Evolutionary conservation across 2,329 filamentous ascomycete genomes (phyloP).

Genomic region (Aspergillus awamori): DNA sequence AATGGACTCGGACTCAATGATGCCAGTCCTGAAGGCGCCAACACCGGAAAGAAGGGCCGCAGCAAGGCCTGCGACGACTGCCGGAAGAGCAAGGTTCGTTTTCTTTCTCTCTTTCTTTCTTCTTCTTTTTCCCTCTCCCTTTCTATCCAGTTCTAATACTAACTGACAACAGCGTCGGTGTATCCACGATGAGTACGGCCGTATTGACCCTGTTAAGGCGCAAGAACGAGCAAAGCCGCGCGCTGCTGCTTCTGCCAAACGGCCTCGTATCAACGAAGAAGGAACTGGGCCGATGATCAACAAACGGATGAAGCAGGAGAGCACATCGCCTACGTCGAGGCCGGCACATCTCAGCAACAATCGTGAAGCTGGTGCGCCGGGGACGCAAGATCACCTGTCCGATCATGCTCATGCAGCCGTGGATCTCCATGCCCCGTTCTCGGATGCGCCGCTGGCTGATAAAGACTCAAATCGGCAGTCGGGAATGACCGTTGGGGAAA

Average conservation of each 20-base stretch:
- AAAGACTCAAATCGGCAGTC: constrained; percentile 17
- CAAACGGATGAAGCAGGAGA: constrained; percentile 42
- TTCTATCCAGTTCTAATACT: neutral
- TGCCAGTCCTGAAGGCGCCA: constrained; percentile 36
- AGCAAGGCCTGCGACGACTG: constrained; percentile 69
- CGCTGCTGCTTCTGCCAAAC: constrained; percentile 59
- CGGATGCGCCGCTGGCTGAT: constrained; percentile 8
- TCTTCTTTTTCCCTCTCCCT: constrained; percentile 38
- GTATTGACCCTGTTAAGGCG: constrained; percentile 65
- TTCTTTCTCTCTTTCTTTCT: neutral
- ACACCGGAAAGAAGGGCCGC: constrained; percentile 58
- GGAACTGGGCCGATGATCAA: constrained; percentile 24
- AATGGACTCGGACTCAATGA: constrained; percentile 34
- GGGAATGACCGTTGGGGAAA: constrained; percentile 20
- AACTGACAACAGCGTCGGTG: constrained; percentile 59
- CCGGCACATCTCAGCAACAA: constrained; percentile 24
- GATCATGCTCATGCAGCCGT: constrained; percentile 18
- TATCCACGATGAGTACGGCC: constrained; percentile 67
- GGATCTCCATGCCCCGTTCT: constrained; percentile 7
- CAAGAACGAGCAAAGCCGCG: constrained; percentile 63
- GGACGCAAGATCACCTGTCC: constrained; percentile 19
- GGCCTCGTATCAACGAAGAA: constrained; percentile 52
- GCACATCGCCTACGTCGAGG: constrained; percentile 31
- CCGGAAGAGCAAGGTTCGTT: constrained; percentile 66
- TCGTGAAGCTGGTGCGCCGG: constrained; percentile 20